These are phyloP conservation scores for Mortierella alpina DNA, from an alignment of 192 early-diverging fungal genomes.

Conservation along the genomic window DNA sequence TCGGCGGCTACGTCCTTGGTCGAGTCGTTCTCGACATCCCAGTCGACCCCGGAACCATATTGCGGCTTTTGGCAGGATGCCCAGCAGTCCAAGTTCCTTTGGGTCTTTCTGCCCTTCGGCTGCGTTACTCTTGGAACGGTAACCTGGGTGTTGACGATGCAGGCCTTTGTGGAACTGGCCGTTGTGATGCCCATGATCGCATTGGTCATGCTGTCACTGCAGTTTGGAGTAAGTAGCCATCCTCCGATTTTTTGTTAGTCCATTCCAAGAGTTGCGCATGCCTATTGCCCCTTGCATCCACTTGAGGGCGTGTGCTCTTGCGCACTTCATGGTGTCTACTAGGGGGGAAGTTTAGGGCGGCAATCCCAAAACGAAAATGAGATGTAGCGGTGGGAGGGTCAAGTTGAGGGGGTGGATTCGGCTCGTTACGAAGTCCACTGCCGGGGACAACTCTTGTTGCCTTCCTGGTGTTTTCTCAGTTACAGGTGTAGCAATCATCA, in stretches of 20 bases:
- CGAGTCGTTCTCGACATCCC: neutral
- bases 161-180: conserved; percentile 28
- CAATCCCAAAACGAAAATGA: too few relatives aligned
- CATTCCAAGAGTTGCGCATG: neutral
- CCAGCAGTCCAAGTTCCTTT: conserved; percentile 29
- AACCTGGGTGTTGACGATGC: conserved; percentile 24
- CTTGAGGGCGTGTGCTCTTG: neutral
- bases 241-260: neutral
- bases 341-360: too few relatives aligned
- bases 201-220: conserved; percentile 15
- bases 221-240: conserved; percentile 34
- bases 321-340: too few relatives aligned
- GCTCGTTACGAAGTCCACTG: too few relatives aligned
- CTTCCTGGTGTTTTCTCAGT: too few relatives aligned
- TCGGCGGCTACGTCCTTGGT: neutral
- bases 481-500: too few relatives aligned
- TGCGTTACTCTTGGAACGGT: conserved; percentile 17
- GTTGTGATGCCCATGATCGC: conserved; percentile 17
- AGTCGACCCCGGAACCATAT: neutral
- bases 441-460: too few relatives aligned
- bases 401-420: too few relatives aligned
- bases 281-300: neutral
- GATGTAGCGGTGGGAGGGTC: too few relatives aligned
- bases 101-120: conserved; percentile 36
- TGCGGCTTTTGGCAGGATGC: conserved; percentile 33